phyloP scores from a whole-genome alignment of 163 green algal genomes.

The Volvox carteri region DNA sequence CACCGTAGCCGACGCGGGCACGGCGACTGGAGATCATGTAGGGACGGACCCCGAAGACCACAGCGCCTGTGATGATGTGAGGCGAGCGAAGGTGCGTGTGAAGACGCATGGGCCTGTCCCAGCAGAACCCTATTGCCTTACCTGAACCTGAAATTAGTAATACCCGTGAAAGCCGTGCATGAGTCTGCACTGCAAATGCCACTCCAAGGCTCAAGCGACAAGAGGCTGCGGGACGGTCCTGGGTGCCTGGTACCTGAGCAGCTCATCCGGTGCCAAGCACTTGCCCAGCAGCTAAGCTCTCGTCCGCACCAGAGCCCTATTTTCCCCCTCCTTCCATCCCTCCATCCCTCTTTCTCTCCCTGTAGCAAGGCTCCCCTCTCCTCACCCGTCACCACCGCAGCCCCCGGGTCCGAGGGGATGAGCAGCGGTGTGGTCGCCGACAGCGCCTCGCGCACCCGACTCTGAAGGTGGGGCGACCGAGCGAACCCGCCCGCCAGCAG shows the following conservation, averaged over 20 bases:
- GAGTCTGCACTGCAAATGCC: background rate
- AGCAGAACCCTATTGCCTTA: too few relatives aligned
- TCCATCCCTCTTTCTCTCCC: background rate
- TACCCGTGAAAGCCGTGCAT: background rate
- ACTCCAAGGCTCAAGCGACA: background rate
- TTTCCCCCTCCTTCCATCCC: background rate
- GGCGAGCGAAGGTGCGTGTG: background rate
- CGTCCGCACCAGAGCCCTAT: background rate
- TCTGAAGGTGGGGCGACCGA: conserved; percentile 37
- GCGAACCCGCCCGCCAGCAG: conserved; percentile 34
- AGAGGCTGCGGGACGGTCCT: background rate
- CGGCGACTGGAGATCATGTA: background rate
- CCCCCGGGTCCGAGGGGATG: conserved; percentile 8
- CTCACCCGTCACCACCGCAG: conserved; percentile 44
- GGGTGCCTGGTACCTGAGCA: background rate
- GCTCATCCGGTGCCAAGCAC: background rate
- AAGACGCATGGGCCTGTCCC: too few relatives aligned
- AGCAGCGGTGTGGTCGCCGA: background rate
- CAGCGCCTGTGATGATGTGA: background rate
- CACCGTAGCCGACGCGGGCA: conserved; percentile 8
- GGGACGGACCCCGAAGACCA: background rate
- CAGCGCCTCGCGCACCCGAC: background rate
- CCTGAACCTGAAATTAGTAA: conserved; percentile 1
- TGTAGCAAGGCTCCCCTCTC: background rate
- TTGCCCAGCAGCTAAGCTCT: background rate